Base-by-base conservation (phyloP, 192 early-diverging fungal species). In the Rhizophagus prolifer region DNA sequence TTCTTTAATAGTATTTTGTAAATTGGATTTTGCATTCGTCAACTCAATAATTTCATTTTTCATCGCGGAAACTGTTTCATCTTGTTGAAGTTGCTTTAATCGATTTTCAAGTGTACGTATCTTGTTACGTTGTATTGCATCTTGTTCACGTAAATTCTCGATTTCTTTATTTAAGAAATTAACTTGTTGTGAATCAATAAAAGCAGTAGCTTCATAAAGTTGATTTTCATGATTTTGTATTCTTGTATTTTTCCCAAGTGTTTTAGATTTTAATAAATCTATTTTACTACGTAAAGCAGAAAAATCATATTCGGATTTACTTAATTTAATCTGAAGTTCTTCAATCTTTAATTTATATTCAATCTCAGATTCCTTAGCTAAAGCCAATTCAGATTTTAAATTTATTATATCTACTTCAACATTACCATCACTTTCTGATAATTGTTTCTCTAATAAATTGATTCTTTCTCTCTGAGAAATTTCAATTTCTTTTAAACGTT, bases 391-490 rank as follows among this genome's bases (percentile, higher is more conserved):
- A 36, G 59, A 10, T 62, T 31, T 26, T 9, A 74, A 4, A 21
- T 38, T 25, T 30, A 23, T 41, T 34, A 74, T 25, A 59, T 74
- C 72, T 38, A 14, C 28, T 13, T 41, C 72, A 3, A 38, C 19
- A 61, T 30, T 21, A 38, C 14, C 44, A 47, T 36, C 8, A 28
- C 19, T 23, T 36, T 38, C 21, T 31, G 19, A 59, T 38, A 72
- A 19, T 30, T 62, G 14, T 12, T 1, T 62, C 36, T 74, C 72
- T 9, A 74, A 44, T 10, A 23, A 1, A 14, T n/a, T 30, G 2
- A 74, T 50, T 61, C 59, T 59, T 74, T 74, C 59, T 46, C 44
- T 46, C 30, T 75, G 74, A 9, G 30, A 2, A 12, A 41, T 67
- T 41, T 67, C 65, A 4, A 67, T 8, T 6, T 9, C n/a, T 36